Evolutionary conservation across 495 filamentous ascomycete genomes (phyloP).

Genomic region (Lasiosphaeriaceae sp.): DNA sequence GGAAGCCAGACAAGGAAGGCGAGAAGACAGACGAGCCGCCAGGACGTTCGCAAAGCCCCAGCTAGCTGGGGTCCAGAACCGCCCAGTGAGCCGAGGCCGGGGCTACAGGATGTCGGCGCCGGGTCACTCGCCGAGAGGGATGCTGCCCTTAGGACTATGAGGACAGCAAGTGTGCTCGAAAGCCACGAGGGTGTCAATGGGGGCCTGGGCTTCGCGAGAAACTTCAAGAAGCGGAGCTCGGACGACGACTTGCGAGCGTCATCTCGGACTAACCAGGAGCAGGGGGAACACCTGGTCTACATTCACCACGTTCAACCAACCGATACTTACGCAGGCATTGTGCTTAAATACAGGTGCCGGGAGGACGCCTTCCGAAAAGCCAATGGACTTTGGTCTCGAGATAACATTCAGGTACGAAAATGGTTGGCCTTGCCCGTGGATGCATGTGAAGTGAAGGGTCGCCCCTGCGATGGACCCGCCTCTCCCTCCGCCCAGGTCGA

Average conservation of each 20-base stretch:
- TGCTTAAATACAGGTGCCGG: slow-evolving; percentile 82
- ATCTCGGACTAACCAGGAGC: slow-evolving; percentile 27
- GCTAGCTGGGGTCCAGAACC: slow-evolving; percentile 41
- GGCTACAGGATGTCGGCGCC: slow-evolving; percentile 41
- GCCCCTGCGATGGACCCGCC: slow-evolving; percentile 46
- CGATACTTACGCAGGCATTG: slow-evolving; percentile 86
- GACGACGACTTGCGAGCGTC: slow-evolving; percentile 38
- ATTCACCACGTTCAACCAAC: slow-evolving; percentile 77
- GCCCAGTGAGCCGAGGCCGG: slow-evolving; percentile 29
- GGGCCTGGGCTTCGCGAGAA: slow-evolving; percentile 43
- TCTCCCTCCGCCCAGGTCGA: slow-evolving; percentile 35
- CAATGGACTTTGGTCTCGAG: slow-evolving; percentile 91
- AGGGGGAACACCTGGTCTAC: slow-evolving; percentile 75
- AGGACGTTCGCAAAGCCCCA: neutral
- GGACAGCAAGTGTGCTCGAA: slow-evolving; percentile 48
- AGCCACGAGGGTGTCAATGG: slow-evolving; percentile 47
- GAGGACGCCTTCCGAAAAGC: slow-evolving; percentile 75
- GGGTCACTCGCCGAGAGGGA: slow-evolving; percentile 48
- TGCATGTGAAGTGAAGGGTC: slow-evolving; percentile 79
- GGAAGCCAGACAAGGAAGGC: slow-evolving; percentile 18
- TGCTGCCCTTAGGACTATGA: slow-evolving; percentile 42
- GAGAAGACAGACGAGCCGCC: slow-evolving; percentile 22
- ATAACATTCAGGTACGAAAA: slow-evolving; percentile 79
- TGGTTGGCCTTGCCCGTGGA: slow-evolving; percentile 84
- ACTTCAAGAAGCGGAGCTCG: slow-evolving; percentile 52